Evolutionary conservation across 495 filamentous ascomycete species (phyloP).

Genomic region (Aspergillus steynii): DNA sequence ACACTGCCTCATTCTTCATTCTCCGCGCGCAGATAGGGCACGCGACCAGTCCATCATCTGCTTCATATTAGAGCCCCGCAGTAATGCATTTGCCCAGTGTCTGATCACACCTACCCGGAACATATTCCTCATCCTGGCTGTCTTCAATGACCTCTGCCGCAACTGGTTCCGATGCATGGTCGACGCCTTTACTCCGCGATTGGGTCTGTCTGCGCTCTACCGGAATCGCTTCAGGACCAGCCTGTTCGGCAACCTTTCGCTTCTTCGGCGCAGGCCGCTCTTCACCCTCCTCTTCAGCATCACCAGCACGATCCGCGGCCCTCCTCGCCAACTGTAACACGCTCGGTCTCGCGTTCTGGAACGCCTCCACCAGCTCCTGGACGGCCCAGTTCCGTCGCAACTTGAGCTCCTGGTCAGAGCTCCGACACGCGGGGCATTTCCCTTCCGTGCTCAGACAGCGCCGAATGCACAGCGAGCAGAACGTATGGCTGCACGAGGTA

Average conservation of each 20-base stretch:
- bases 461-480: constrained; percentile 94
- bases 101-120: constrained; percentile 27
- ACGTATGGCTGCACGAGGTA: constrained; percentile 92
- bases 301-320: constrained; percentile 22
- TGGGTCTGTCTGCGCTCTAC: constrained; percentile 42
- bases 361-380: constrained; percentile 81
- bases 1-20: constrained; percentile 77
- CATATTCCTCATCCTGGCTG: constrained; percentile 40
- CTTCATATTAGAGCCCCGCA: constrained; percentile 29
- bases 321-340: constrained; percentile 63
- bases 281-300: constrained; percentile 15
- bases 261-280: constrained; percentile 39
- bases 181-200: constrained; percentile 31
- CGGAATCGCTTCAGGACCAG: constrained; percentile 10
- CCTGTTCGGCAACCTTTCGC: constrained; percentile 41
- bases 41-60: constrained; percentile 71
- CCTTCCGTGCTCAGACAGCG: constrained; percentile 76
- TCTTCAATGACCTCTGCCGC: constrained; percentile 37
- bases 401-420: constrained; percentile 75
- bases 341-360: constrained; percentile 61
- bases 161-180: constrained; percentile 10
- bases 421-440: constrained; percentile 82
- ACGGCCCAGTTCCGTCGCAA: constrained; percentile 80
- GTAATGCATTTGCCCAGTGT: constrained; percentile 1
- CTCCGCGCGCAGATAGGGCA: constrained; percentile 79